Conservation (phyloP, 2,329 filamentous ascomycete species). For the Calonectria fujianensis region DNA sequence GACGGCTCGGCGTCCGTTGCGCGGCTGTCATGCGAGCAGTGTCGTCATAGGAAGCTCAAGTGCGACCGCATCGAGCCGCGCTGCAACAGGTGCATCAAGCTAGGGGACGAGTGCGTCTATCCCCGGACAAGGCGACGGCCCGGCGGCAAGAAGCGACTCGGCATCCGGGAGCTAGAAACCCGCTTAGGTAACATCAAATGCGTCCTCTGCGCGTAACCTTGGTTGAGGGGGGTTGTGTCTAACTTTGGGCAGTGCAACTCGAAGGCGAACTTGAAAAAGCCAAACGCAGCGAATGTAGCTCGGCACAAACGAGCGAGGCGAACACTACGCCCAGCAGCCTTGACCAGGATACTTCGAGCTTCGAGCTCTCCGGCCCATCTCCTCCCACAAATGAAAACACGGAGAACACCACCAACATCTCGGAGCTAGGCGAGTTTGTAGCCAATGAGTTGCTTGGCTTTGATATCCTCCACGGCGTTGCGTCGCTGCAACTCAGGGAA, state of each 20-base stretch:
- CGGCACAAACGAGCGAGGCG: background rate
- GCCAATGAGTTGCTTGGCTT: background rate
- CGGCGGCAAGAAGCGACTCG: background rate
- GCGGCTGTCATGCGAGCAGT: background rate
- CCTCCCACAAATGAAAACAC: background rate
- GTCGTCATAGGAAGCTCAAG: slow-evolving; percentile 11
- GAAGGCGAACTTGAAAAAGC: background rate
- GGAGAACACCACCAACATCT: background rate
- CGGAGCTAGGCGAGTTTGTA: background rate
- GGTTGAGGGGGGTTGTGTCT: background rate
- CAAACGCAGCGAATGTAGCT: background rate
- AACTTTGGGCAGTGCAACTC: background rate
- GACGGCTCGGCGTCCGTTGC: background rate
- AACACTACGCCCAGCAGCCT: background rate
- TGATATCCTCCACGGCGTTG: background rate
- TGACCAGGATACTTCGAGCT: background rate
- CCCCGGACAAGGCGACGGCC: slow-evolving; percentile 1
- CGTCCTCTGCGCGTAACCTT: no score
- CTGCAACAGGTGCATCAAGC: background rate
- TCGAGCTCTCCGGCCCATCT: background rate
- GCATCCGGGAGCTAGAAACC: background rate
- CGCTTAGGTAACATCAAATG: background rate
- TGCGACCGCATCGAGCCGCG: slow-evolving; percentile 17
- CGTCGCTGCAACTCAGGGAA: background rate
- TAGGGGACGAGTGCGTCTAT: slow-evolving; percentile 10